Evolutionary conservation across 2,329 filamentous ascomycete species (phyloP), one percentile per base, ranked within the genome.

Genomic region (Claviceps purpurea): DNA sequence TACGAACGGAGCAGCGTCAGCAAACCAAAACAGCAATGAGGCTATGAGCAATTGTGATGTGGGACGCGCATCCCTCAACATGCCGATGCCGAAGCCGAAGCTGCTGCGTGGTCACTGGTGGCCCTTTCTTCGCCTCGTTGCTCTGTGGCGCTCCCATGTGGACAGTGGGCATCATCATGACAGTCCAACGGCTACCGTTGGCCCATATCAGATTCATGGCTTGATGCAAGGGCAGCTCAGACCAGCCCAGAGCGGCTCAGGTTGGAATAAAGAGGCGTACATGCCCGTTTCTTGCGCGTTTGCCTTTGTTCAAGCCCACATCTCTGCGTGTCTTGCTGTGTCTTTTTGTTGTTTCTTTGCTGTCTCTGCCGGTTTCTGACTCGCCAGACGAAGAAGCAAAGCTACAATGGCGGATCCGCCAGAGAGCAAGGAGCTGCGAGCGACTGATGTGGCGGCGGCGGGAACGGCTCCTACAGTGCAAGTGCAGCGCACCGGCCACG

Each of bases 381-480:
- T 14, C 16, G 30, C 8, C 37, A 49, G 24, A n/a, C 44, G 10
- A 18, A 39, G 18, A 44, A 26, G 42, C 22, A 24, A 44, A 26
- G 42, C 22, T 13, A 44, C 37, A 22, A 67, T 67, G 64, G 55
- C 61, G 47, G 59, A 59, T 34, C 55, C 57, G 10, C 50, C 55
- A 49, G 62, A 61, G 42, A 65, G 63, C 7, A 50, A 47, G 24
- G 52, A 56, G 47, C 58, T 59, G 40, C 62, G 59, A 53, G 59
- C 63, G 37, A 57, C 62, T 38, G 62, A 67, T 55, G 55, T 57
- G 45, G 56, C 59, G 45, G 63, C 62, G 42, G 61, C 61, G 47
- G 56, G 18, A 16, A 6, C 8, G 10, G 7, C 40, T 41, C 39
- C 16, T 41, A 41, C n/a, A n/a, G 39, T n/a, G n/a, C 39, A 41